Conservation (phyloP, 1,284 basidiomycete genomes). For the Microbotryum violaceum region DNA sequence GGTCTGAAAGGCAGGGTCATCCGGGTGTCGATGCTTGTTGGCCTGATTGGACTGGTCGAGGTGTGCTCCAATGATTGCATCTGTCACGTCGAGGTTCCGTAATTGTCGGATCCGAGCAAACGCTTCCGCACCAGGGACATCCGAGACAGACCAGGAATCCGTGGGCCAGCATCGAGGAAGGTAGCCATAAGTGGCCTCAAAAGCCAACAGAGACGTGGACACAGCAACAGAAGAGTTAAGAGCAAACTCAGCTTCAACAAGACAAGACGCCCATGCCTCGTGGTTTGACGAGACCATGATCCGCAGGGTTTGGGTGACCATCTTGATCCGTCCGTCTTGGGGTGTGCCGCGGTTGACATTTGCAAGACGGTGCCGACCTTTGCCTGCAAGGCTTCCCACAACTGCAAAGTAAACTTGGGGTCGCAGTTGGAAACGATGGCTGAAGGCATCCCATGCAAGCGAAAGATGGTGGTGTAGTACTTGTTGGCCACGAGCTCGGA, state of each 20-base stretch:
- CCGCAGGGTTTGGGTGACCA: conserved; percentile 25
- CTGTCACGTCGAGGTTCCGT: background rate
- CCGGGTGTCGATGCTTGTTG: background rate
- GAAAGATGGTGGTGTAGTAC: background rate
- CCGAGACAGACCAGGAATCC: no score
- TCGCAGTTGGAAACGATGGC: conserved; percentile 46
- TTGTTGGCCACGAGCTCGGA: no score
- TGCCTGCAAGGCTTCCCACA: conserved; percentile 45
- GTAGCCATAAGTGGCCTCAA: no score
- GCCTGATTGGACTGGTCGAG: conserved; percentile 2
- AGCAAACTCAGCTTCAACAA: no score
- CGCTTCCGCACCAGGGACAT: no score
- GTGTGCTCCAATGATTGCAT: conserved; percentile 8
- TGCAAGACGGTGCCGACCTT: conserved; percentile 41
- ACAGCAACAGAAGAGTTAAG: no score
- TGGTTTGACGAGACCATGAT: conserved; percentile 19
- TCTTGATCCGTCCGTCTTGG: conserved; percentile 35
- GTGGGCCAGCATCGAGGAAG: no score
- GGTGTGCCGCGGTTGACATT: conserved; percentile 35
- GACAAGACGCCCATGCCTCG: conserved; percentile 12
- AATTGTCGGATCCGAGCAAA: background rate
- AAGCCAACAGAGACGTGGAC: no score
- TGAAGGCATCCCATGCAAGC: conserved; percentile 35
- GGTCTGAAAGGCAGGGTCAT: background rate
- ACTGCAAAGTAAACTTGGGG: conserved; percentile 44